phyloP scores from a whole-genome alignment of 257 asterid species.

The Solanum virginianum region DNA sequence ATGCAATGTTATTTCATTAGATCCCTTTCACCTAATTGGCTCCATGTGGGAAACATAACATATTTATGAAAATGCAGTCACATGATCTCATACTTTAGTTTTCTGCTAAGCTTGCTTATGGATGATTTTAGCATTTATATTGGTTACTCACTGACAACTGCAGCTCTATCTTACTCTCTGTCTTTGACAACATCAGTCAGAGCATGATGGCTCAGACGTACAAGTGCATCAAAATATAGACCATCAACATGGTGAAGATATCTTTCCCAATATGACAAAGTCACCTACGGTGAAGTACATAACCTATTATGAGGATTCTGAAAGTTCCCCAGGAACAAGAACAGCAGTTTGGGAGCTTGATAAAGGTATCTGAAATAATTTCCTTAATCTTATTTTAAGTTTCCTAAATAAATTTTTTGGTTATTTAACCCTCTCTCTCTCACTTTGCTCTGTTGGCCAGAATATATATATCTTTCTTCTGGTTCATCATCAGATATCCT shows the following conservation, averaged over 20 bases:
- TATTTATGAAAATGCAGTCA: neutral
- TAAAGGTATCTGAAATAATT: slow-evolving; percentile 42
- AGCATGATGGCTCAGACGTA: slow-evolving; percentile 92
- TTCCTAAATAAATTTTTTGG: neutral
- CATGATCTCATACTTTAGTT: neutral
- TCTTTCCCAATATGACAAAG: slow-evolving; percentile 86
- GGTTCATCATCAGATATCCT: neutral
- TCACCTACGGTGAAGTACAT: slow-evolving; percentile 78
- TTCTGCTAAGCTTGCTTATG: neutral
- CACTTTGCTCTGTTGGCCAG: neutral
- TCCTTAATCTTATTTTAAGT: neutral
- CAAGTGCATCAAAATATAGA: slow-evolving; percentile 71
- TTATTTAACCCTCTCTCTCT: neutral
- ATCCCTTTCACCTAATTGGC: neutral
- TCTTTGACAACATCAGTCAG: slow-evolving; percentile 38
- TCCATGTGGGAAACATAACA: neutral
- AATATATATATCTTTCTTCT: neutral
- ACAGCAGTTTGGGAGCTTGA: slow-evolving; percentile 99
- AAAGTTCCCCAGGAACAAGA: slow-evolving; percentile 86
- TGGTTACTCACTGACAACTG: neutral
- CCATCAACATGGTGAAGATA: slow-evolving; percentile 63
- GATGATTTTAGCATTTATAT: neutral
- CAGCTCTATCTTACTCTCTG: neutral
- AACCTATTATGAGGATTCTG: slow-evolving; percentile 95
- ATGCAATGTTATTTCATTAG: neutral